A percentile compares a stretch with the other conserved stretches of the same genome.
phyloP scores from a whole-genome alignment of 257 asterid genomes.

The Dorcoceras hygrometricum region DNA sequence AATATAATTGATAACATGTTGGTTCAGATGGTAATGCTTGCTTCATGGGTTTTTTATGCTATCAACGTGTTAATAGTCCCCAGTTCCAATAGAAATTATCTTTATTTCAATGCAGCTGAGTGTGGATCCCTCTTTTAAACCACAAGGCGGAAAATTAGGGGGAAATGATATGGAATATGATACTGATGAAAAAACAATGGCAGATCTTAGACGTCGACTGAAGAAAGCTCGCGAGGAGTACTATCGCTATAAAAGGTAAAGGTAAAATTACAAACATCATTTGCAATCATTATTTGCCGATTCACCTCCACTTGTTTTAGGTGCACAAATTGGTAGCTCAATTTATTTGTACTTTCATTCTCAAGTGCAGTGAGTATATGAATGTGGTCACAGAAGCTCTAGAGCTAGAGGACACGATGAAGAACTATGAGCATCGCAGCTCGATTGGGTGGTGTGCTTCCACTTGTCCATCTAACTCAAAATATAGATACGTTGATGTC shows the following conservation, averaged over 20 bases:
- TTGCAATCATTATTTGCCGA: neutral
- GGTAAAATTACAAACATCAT: constrained; percentile 20
- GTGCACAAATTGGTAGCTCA: constrained; percentile 18
- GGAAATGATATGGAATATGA: constrained; percentile 83
- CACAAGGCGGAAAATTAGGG: constrained; percentile 76
- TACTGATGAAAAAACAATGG: constrained; percentile 76
- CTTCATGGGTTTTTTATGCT: constrained; percentile 7
- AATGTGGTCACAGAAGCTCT: constrained; percentile 64
- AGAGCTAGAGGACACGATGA: constrained; percentile 77
- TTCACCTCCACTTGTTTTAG: constrained; percentile 2
- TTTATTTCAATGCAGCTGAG: constrained; percentile 45
- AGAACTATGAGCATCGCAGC: constrained; percentile 54
- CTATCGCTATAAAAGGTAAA: constrained; percentile 67
- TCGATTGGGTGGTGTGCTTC: constrained; percentile 59
- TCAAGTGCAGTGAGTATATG: constrained; percentile 62
- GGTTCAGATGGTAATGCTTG: constrained; percentile 51
- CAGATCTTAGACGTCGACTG: constrained; percentile 66
- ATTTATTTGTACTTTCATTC: constrained; percentile 27
- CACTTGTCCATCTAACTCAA: constrained; percentile 8
- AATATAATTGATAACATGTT: constrained; percentile 63
- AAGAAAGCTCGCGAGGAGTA: constrained; percentile 60
- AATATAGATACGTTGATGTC: constrained; percentile 2
- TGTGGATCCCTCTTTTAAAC: constrained; percentile 71
- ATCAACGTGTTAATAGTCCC: neutral
- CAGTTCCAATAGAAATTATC: neutral